These are phyloP conservation scores for Paxillus rubicundulus DNA, from an alignment of 768 basidiomycete genomes.

Conservation along the genomic window DNA sequence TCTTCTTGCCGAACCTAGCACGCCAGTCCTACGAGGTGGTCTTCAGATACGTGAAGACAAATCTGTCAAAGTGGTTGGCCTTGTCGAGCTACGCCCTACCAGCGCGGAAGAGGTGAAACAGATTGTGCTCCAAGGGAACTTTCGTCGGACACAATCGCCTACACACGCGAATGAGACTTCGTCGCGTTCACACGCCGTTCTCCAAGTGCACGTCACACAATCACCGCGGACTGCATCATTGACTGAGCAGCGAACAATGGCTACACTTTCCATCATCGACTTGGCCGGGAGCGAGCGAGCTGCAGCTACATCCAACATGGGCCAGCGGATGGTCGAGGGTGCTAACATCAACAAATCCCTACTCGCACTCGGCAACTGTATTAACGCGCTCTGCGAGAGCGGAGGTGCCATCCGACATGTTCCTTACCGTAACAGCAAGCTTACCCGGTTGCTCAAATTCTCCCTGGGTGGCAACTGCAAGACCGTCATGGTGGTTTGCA, in stretches of 20 bases:
- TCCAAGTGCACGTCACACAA: slow-evolving; percentile 92
- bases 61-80: slow-evolving; percentile 83
- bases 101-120: slow-evolving; percentile 92
- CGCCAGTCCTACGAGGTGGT: slow-evolving; percentile 68
- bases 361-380: slow-evolving; percentile 95
- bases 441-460: slow-evolving; percentile 96
- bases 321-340: slow-evolving; percentile 96
- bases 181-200: slow-evolving; percentile 95
- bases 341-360: slow-evolving; percentile 99
- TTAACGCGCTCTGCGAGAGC: slow-evolving; percentile 96
- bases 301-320: slow-evolving; percentile 95
- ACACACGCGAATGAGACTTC: slow-evolving; percentile 97
- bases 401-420: slow-evolving; percentile 86
- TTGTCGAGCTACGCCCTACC: slow-evolving; percentile 76
- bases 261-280: slow-evolving; percentile 96
- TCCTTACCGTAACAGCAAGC: slow-evolving; percentile 97
- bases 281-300: slow-evolving; percentile 97
- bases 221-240: slow-evolving; percentile 82
- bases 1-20: slow-evolving; percentile 76
- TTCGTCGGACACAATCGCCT: slow-evolving; percentile 84
- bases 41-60: slow-evolving; percentile 94
- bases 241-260: slow-evolving; percentile 79
- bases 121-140: slow-evolving; percentile 87
- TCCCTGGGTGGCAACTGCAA: slow-evolving; percentile 98
- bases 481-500: slow-evolving; percentile 98